Base-by-base conservation (phyloP, 2,329 filamentous ascomycete genomes). In the Cladobotryum mycophilum region DNA sequence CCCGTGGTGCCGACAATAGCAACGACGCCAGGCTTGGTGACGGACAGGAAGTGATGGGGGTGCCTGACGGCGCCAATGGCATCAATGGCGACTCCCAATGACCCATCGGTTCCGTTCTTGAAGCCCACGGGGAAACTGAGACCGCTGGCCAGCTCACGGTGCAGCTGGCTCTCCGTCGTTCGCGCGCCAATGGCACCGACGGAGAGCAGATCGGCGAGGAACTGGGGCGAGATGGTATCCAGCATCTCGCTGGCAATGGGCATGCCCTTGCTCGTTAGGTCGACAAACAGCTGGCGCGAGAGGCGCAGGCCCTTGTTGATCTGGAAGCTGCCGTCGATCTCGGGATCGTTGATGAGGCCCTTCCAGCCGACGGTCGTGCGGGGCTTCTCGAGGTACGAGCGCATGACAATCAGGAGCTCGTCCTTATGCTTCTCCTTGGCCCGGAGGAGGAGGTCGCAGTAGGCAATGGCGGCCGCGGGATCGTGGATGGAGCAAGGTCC, bases 281-380 rank as follows among this genome's bases (percentile, higher is more conserved):
- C 90, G 56, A 95, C 85, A 71, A 96, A 97, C 66, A 99, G 80
- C 71, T 97, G 85, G 60, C 93, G 81, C 50, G 89, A 88, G 49
- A 90, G 76, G 46, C 88, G 84, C 64, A 99, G 73, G 17, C 93
- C 93, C 78, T 97, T 97, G 79, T 97, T 97, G 75, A 99, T 97
- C 74, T 96, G 85, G 86, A 96, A 97, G 70, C 87, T 93, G 69
- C 96, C 92, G 71, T 97, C 91, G 66, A 99, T 95, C 65, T 97
- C 92, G 2, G 93, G 93, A 71, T 99, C 93, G 69, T 99, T 97
- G 75, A 99, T 95, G 61, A 99, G 76, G 45, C 93, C 93, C 76
- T 99, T 99, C 93, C 93, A 99, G 60, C 93, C 93, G 25, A 99
- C 89, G 0, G 93, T 99, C 25, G 93, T 99, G 57, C 93, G 85